Evolutionary conservation across 306 rosid species (phyloP).

Genomic region (Canavalia ensiformis): DNA sequence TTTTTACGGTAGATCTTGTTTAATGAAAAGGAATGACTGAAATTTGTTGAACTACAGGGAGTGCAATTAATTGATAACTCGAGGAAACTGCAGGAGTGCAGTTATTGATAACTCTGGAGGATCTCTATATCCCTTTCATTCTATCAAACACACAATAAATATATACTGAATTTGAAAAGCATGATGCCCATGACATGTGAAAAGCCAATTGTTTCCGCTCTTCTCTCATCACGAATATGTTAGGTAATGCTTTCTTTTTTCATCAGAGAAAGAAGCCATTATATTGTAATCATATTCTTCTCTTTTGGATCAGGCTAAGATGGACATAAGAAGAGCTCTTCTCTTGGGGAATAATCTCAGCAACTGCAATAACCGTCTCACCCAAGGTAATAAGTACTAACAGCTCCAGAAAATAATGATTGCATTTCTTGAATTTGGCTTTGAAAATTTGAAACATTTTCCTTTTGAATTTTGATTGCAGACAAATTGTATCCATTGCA

Average conservation of each 20-base stretch:
- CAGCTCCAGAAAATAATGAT: background rate
- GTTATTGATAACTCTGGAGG: background rate
- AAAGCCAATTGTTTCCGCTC: no score
- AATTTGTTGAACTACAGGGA: background rate
- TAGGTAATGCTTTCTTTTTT: no score
- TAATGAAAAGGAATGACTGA: background rate
- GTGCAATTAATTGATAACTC: no score
- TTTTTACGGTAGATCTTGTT: background rate
- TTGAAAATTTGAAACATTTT: slow-evolving; percentile 16
- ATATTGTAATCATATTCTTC: background rate
- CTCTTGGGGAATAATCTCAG: slow-evolving; percentile 28
- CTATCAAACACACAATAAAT: no score
- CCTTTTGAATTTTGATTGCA: slow-evolving; percentile 31
- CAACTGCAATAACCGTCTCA: slow-evolving; percentile 24
- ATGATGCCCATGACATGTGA: no score
- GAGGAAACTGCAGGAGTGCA: background rate
- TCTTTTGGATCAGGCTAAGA: slow-evolving; percentile 41
- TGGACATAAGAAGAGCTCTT: slow-evolving; percentile 33
- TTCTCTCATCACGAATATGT: no score
- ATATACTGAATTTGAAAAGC: no score
- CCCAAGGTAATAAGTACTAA: slow-evolving; percentile 32
- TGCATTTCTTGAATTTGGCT: background rate
- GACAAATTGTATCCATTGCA: slow-evolving; percentile 36
- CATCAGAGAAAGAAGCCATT: no score
- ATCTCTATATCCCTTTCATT: no score